A percentile compares a stretch with the other conserved stretches of the same genome.
Evolutionary conservation across 495 filamentous ascomycete genomes (phyloP).

Genomic region (Trichoderma gamsii): DNA sequence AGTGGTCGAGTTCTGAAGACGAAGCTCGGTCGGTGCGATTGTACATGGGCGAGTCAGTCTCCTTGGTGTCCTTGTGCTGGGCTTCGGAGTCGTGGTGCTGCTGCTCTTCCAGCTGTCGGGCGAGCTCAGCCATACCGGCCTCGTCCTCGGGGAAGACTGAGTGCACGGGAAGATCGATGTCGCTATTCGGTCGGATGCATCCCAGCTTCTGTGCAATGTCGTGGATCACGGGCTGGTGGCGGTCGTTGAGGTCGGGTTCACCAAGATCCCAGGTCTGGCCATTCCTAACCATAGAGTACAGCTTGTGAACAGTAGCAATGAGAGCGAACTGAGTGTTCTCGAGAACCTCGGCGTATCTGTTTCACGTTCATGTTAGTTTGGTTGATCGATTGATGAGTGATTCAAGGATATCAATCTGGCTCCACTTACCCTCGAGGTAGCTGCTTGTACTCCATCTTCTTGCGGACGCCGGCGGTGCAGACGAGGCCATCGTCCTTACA

Average conservation of each 20-base stretch:
- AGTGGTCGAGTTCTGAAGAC: slow-evolving; percentile 48
- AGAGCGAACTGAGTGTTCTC: slow-evolving; percentile 54
- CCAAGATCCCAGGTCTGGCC: slow-evolving; percentile 49
- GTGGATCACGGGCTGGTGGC: slow-evolving; percentile 50
- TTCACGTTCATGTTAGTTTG: slow-evolving; percentile 2
- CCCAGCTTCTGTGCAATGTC: slow-evolving; percentile 52
- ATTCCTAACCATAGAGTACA: slow-evolving; percentile 52
- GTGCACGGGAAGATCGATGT: slow-evolving; percentile 48
- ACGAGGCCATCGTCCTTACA: slow-evolving; percentile 58
- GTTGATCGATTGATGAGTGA: not conserved
- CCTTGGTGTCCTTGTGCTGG: slow-evolving; percentile 32
- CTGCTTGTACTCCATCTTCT: slow-evolving; percentile 56
- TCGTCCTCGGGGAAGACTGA: slow-evolving; percentile 50
- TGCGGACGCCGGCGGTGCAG: slow-evolving; percentile 51
- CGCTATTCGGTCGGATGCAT: slow-evolving; percentile 49
- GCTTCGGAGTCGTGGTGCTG: slow-evolving; percentile 27
- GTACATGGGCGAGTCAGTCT: slow-evolving; percentile 21
- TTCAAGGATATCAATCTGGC: too few relatives aligned
- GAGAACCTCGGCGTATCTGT: slow-evolving; percentile 51
- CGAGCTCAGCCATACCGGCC: slow-evolving; percentile 45
- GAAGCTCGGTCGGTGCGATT: slow-evolving; percentile 42
- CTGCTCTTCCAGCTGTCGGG: slow-evolving; percentile 40
- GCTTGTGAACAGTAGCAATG: slow-evolving; percentile 51
- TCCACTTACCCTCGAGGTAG: slow-evolving; percentile 44
- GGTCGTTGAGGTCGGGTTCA: slow-evolving; percentile 51